phyloP scores from a whole-genome alignment of 1,284 basidiomycete genomes.

The Tilletiaria anomala region DNA sequence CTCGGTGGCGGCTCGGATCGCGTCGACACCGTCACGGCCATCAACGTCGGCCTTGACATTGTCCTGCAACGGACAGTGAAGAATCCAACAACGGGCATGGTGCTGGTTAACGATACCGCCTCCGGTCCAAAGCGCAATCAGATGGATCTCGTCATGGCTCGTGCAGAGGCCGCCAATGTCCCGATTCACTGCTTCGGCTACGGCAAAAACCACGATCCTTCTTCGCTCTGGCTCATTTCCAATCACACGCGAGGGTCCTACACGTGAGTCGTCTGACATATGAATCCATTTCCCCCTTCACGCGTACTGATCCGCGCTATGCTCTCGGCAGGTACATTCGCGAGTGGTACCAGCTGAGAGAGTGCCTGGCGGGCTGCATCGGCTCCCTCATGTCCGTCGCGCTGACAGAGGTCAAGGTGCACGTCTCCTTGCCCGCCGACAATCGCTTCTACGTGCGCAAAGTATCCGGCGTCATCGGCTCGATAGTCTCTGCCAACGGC shows the following conservation, averaged over 20 bases:
- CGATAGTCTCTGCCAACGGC: constrained; percentile 64
- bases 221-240: constrained; percentile 95
- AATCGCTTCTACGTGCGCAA: constrained; percentile 30
- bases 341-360: constrained; percentile 33
- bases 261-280: constrained; percentile 43
- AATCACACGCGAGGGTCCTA: constrained; percentile 95
- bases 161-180: constrained; percentile 84
- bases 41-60: constrained; percentile 53
- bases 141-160: constrained; percentile 90
- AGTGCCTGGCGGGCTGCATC: constrained; percentile 28
- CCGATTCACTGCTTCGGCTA: constrained; percentile 95
- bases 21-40: constrained; percentile 26
- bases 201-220: constrained; percentile 87
- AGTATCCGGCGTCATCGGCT: constrained; percentile 19
- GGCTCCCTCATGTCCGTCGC: constrained; percentile 32
- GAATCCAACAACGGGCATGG: constrained; percentile 75
- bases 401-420: constrained; percentile 23
- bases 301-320: constrained; percentile 62
- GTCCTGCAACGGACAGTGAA: constrained; percentile 80
- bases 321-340: constrained; percentile 12
- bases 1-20: constrained; percentile 23
- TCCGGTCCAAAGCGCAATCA: constrained; percentile 87
- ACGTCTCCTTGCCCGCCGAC: constrained; percentile 26
- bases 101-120: constrained; percentile 77
- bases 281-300: neutral